These are phyloP conservation scores for Hortiboletus rubellus DNA, from an alignment of 1,284 basidiomycete genomes.

Conservation along the genomic window DNA sequence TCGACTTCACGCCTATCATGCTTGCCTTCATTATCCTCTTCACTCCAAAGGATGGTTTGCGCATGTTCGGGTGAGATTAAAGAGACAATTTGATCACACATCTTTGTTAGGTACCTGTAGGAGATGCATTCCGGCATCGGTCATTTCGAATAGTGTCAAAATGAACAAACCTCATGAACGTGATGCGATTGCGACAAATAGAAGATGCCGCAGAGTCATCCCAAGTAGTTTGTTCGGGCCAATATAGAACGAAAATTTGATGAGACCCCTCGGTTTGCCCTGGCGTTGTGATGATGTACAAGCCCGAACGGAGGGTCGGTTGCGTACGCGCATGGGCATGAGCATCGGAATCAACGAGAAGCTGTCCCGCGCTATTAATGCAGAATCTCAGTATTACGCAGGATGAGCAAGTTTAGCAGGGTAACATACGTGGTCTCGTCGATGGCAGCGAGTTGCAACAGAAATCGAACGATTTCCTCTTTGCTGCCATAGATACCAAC, in stretches of 20 bases:
- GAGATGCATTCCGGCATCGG: too few species aligned
- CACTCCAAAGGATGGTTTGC: conserved; percentile 44
- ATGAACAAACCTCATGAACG: conserved; percentile 56
- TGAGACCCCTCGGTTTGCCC: conserved; percentile 11
- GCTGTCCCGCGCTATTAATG: not conserved
- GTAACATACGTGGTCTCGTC: conserved; percentile 39
- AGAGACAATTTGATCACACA: conserved; percentile 52
- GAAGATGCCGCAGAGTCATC: conserved; percentile 47
- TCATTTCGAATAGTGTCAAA: not conserved
- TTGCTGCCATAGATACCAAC: conserved; percentile 59
- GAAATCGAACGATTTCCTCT: conserved; percentile 46
- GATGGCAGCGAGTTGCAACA: conserved; percentile 38
- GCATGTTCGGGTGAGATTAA: conserved; percentile 50
- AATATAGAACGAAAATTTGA: conserved; percentile 52
- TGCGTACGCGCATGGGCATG: not conserved
- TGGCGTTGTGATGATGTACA: conserved; percentile 43
- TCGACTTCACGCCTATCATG: conserved; percentile 30
- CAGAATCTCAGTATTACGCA: too few species aligned
- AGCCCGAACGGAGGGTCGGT: conserved; percentile 48
- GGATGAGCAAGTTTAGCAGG: too few species aligned
- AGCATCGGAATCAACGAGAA: not conserved
- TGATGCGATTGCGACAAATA: conserved; percentile 52
- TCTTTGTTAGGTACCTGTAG: conserved; percentile 49
- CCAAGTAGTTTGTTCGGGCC: conserved; percentile 65
- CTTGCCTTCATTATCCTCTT: conserved; percentile 35